These are phyloP conservation scores for Pterocarpus santalinus DNA, from an alignment of 306 rosid species.

Conservation along the genomic window DNA sequence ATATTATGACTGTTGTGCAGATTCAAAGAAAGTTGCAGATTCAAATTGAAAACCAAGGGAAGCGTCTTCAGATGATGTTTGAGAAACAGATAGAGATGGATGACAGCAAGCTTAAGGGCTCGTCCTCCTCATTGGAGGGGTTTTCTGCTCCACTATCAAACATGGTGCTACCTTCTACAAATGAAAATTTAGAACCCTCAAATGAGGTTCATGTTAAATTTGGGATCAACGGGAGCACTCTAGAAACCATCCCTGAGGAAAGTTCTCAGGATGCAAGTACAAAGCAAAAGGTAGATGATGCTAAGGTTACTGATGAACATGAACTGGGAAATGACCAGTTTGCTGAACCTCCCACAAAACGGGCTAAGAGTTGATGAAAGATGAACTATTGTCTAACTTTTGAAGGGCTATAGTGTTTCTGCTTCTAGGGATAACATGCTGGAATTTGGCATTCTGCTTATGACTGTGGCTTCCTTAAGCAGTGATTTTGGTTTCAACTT, in stretches of 20 bases:
- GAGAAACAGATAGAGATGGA: constrained; percentile 78
- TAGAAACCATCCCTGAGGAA: constrained; percentile 41
- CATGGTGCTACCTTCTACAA: constrained; percentile 22
- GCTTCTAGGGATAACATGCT: constrained; percentile 34
- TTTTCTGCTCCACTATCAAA: constrained; percentile 46
- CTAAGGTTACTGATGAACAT: constrained; percentile 39
- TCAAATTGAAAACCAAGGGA: constrained; percentile 88
- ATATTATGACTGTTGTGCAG: constrained; percentile 56
- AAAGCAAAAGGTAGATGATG: constrained; percentile 55
- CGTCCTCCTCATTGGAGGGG: constrained; percentile 48
- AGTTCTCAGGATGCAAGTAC: constrained; percentile 48
- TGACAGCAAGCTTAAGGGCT: constrained; percentile 57
- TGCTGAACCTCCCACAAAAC: constrained; percentile 54
- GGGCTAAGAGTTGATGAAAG: constrained; percentile 53
- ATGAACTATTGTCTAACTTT: neutral
- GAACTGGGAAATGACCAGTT: constrained; percentile 42
- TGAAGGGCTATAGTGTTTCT: constrained; percentile 24
- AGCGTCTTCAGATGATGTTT: constrained; percentile 81
- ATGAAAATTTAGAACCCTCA: constrained; percentile 45
- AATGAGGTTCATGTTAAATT: constrained; percentile 41
- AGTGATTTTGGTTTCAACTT: neutral
- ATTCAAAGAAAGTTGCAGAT: constrained; percentile 87
- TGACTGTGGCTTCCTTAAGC: constrained; percentile 18
- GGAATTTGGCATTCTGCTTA: constrained; percentile 37
- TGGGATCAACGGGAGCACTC: constrained; percentile 31